Percentiles rank a stretch among this genome's conserved stretches.
These are phyloP conservation scores for Agrocybe pediades DNA, from an alignment of 768 basidiomycete genomes.

Conservation along the genomic window DNA sequence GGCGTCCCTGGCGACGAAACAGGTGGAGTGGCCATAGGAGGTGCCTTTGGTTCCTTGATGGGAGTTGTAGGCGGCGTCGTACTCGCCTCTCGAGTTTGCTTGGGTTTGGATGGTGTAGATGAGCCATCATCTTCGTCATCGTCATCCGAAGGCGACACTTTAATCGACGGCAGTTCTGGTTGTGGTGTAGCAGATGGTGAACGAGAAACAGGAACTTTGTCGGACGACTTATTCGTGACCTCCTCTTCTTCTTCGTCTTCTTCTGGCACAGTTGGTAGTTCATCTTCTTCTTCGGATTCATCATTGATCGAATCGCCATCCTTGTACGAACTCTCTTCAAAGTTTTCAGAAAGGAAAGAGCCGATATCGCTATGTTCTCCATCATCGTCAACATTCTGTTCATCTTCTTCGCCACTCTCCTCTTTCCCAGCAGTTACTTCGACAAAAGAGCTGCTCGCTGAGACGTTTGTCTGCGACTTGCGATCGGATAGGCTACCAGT, in stretches of 20 bases:
- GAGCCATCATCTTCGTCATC: slow-evolving; percentile 26
- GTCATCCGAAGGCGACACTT: slow-evolving; percentile 35
- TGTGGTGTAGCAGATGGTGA: slow-evolving; percentile 64
- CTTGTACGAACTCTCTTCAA: slow-evolving; percentile 9
- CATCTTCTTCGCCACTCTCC: slow-evolving; percentile 31
- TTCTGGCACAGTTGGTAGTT: slow-evolving; percentile 7
- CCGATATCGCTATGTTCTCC: slow-evolving; percentile 13
- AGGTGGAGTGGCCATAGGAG: slow-evolving; percentile 31
- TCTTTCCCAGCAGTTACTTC: slow-evolving; percentile 34
- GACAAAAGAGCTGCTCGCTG: slow-evolving; percentile 49
- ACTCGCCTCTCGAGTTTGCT: slow-evolving; percentile 41
- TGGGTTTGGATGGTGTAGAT: slow-evolving; percentile 22
- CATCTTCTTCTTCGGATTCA: slow-evolving; percentile 23
- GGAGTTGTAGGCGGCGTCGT: slow-evolving; percentile 74
- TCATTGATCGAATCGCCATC: slow-evolving; percentile 16
- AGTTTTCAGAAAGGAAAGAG: slow-evolving; percentile 27
- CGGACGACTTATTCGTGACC: slow-evolving; percentile 27
- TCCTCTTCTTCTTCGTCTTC: slow-evolving; percentile 22
- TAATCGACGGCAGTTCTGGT: slow-evolving; percentile 46
- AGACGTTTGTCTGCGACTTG: slow-evolving; percentile 42
- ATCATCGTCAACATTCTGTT: slow-evolving; percentile 29
- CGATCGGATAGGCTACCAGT: slow-evolving; percentile 23
- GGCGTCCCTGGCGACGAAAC: slow-evolving; percentile 34
- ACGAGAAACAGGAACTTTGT: slow-evolving; percentile 44
- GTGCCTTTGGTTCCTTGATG: slow-evolving; percentile 36